Conservation (phyloP, 1,284 basidiomycete genomes). For the Austropuccinia psidii region DNA sequence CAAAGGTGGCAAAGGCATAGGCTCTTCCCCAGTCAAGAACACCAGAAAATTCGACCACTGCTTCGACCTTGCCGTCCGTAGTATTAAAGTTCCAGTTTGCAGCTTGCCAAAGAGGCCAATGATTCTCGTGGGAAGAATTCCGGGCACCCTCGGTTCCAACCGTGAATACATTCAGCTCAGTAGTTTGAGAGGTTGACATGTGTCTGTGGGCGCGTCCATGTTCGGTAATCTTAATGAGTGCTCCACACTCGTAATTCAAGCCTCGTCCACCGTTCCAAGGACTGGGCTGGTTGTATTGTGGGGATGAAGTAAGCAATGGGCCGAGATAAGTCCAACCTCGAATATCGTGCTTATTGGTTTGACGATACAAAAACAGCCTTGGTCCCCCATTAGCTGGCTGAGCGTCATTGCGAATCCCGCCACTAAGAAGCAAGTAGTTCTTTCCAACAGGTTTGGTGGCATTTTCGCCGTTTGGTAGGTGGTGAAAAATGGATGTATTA, state of each 20-base stretch:
- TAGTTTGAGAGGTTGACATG: constrained; percentile 33
- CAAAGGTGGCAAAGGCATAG: constrained; percentile 41
- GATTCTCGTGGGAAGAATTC: constrained; percentile 22
- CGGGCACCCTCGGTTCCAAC: constrained; percentile 41
- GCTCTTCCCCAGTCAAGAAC: constrained; percentile 41
- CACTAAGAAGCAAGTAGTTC: constrained; percentile 40
- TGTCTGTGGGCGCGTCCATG: constrained; percentile 6
- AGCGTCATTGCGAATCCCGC: constrained; percentile 38
- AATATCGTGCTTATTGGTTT: constrained; percentile 36
- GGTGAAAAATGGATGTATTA: constrained; percentile 12
- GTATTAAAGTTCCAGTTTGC: constrained; percentile 27
- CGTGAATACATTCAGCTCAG: constrained; percentile 37
- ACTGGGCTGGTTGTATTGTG: constrained; percentile 22
- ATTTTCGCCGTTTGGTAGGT: neutral
- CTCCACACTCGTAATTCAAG: constrained; percentile 39
- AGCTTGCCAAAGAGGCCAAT: constrained; percentile 40
- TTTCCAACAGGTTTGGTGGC: constrained; percentile 19
- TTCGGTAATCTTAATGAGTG: constrained; percentile 39
- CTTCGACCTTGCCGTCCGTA: neutral
- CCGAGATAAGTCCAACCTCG: constrained; percentile 41
- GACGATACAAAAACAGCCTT: constrained; percentile 42
- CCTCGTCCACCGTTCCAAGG: constrained; percentile 40
- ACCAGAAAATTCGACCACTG: constrained; percentile 30
- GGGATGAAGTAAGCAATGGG: constrained; percentile 29
- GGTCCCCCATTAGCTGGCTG: constrained; percentile 31